Conservation (phyloP, 805 yeast species). For the Wickerhamomyces rabaulensis region DNA sequence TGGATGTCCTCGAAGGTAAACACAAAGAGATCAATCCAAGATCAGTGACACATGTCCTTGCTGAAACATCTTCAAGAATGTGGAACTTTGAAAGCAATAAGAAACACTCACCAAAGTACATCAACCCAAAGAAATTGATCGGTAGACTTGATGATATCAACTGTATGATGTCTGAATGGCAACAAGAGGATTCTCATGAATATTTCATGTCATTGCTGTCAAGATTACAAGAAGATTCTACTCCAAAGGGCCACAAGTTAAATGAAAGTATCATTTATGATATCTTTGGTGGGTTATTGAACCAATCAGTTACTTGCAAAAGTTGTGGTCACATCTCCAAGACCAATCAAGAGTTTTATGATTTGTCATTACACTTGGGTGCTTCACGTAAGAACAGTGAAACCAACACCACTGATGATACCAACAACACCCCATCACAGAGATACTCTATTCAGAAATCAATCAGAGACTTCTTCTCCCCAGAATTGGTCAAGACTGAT, state of each 20-base stretch:
- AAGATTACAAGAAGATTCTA: slow-evolving; percentile 84
- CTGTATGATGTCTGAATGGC: slow-evolving; percentile 96
- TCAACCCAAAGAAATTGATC: slow-evolving; percentile 74
- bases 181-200: slow-evolving; percentile 97
- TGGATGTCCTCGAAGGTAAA: slow-evolving; percentile 55
- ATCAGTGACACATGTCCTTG: slow-evolving; percentile 62
- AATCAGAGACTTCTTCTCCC: slow-evolving; percentile 74
- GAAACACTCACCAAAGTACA: slow-evolving; percentile 33
- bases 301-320: slow-evolving; percentile 81
- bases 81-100: slow-evolving; percentile 49
- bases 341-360: slow-evolving; percentile 92
- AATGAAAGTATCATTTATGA: slow-evolving; percentile 82
- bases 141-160: slow-evolving; percentile 74
- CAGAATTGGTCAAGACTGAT: slow-evolving; percentile 71
- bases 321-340: slow-evolving; percentile 77
- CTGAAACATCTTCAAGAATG: slow-evolving; percentile 65
- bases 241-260: slow-evolving; percentile 84
- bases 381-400: slow-evolving; percentile 19
- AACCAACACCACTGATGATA: slow-evolving; percentile 4
- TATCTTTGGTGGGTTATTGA: slow-evolving; percentile 86
- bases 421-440: slow-evolving; percentile 14
- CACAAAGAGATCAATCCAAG: slow-evolving; percentile 42
- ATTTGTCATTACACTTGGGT: slow-evolving; percentile 71
- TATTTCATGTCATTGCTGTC: slow-evolving; percentile 90
- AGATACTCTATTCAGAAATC: slow-evolving; percentile 70